A percentile compares a stretch with the other conserved stretches of the same genome.
Conservation (phyloP, 2,329 filamentous ascomycete genomes). For the Epichloe brachyelytri region DNA sequence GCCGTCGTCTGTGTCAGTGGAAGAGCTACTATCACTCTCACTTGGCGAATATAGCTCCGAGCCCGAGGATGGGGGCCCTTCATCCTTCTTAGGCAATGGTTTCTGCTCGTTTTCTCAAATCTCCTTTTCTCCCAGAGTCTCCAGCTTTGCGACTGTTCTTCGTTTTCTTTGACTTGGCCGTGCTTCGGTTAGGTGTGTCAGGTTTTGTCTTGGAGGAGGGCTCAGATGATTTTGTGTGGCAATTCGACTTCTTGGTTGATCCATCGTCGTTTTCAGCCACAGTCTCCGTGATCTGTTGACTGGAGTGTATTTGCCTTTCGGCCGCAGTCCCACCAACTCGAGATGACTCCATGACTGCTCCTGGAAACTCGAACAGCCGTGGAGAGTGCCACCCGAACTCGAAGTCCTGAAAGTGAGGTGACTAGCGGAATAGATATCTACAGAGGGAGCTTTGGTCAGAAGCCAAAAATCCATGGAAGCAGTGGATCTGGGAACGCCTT, state of each 20-base stretch:
- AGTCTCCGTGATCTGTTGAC: background rate
- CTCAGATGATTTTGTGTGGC: background rate
- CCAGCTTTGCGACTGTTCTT: background rate
- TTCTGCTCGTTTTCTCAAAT: background rate
- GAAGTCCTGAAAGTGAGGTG: background rate
- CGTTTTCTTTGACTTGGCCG: background rate
- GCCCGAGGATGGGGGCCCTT: background rate
- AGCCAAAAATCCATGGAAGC: background rate
- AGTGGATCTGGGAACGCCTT: background rate
- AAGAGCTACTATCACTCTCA: background rate
- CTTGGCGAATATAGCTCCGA: background rate
- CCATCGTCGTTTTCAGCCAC: background rate
- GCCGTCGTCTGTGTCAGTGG: background rate
- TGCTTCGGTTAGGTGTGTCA: background rate
- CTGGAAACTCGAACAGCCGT: background rate
- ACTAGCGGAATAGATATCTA: background rate
- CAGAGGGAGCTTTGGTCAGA: background rate
- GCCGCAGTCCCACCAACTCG: background rate
- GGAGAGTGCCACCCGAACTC: background rate
- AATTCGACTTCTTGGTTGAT: background rate
- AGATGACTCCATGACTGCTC: slow-evolving; percentile 1
- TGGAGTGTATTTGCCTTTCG: background rate
- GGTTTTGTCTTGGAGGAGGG: background rate
- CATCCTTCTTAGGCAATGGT: background rate
- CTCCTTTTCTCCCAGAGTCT: background rate